Percentiles rank a stretch among this genome's conserved stretches.
These are phyloP conservation scores for Eragrostis nindensis DNA, from an alignment of 176 grass and related monocot genomes.

Conservation along the genomic window DNA sequence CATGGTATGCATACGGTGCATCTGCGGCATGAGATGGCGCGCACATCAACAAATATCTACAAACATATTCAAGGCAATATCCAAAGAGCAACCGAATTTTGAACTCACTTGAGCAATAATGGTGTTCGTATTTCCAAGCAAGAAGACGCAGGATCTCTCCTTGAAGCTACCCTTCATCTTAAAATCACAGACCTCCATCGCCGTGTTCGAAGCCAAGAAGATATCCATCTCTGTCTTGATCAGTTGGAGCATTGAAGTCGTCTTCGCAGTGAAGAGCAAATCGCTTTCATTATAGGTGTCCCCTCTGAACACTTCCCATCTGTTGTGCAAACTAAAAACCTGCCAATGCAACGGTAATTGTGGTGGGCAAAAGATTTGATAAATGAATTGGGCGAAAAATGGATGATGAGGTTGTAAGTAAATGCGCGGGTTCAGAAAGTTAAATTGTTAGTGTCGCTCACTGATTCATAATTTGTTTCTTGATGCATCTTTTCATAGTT, in stretches of 20 bases:
- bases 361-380: too few species aligned
- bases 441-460: too few species aligned
- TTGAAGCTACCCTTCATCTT: slow-evolving; percentile 65
- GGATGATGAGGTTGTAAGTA: too few species aligned
- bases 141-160: slow-evolving; percentile 44
- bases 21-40: slow-evolving; percentile 35
- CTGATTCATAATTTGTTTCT: too few species aligned
- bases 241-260: slow-evolving; percentile 42
- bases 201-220: slow-evolving; percentile 52
- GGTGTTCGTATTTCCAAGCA: slow-evolving; percentile 39
- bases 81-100: neutral
- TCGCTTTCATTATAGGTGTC: slow-evolving; percentile 41
- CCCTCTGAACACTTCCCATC: slow-evolving; percentile 65
- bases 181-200: slow-evolving; percentile 48
- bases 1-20: slow-evolving; percentile 51
- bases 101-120: slow-evolving; percentile 50
- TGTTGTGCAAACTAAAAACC: slow-evolving; percentile 35
- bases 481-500: too few species aligned
- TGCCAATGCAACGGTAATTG: neutral
- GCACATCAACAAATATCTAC: neutral
- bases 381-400: too few species aligned
- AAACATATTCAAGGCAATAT: neutral
- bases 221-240: slow-evolving; percentile 49
- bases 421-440: too few species aligned
- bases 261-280: slow-evolving; percentile 57